A percentile compares a stretch with the other conserved stretches of the same genome.
phyloP scores from a whole-genome alignment of 1,139 yeast genomes.

The Lodderomyces jiufengensis region DNA sequence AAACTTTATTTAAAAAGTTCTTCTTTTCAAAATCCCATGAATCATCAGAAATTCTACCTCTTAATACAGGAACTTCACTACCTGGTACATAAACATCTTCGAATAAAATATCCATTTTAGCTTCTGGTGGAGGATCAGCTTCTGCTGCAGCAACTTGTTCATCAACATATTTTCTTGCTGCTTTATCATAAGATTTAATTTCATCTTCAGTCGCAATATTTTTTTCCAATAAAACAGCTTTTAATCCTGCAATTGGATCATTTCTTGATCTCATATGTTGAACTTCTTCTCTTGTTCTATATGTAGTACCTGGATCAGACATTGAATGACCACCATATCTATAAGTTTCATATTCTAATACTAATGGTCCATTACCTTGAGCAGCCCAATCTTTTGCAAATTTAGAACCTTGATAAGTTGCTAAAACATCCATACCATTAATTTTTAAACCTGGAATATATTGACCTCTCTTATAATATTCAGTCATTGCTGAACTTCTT shows the following conservation, averaged over 20 bases:
- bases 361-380: conserved; percentile 93
- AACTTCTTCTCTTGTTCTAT: conserved; percentile 99
- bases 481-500: conserved; percentile 94
- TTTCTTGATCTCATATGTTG: conserved; percentile 98
- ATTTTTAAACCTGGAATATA: conserved; percentile 98
- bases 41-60: conserved; percentile 96
- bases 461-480: conserved; percentile 98
- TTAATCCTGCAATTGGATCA: conserved; percentile 96
- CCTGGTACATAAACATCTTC: conserved; percentile 98
- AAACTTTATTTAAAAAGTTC: conserved; percentile 58
- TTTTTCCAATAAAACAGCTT: conserved; percentile 77
- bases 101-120: conserved; percentile 88
- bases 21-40: conserved; percentile 81
- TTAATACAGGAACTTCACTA: conserved; percentile 82
- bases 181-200: conserved; percentile 90
- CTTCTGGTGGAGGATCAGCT: conserved; percentile 92
- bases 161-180: conserved; percentile 91
- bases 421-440: conserved; percentile 97
- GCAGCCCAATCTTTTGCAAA: conserved; percentile 96
- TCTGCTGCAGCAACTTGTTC: conserved; percentile 94
- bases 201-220: conserved; percentile 90
- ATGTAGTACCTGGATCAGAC: conserved; percentile 99
- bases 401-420: conserved; percentile 92
- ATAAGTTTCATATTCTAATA: conserved; percentile 94
- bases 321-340: conserved; percentile 99